Evolutionary conservation across 306 rosid species (phyloP), one percentile per base, ranked within the genome.

Genomic region (Prunus fruticosa): DNA sequence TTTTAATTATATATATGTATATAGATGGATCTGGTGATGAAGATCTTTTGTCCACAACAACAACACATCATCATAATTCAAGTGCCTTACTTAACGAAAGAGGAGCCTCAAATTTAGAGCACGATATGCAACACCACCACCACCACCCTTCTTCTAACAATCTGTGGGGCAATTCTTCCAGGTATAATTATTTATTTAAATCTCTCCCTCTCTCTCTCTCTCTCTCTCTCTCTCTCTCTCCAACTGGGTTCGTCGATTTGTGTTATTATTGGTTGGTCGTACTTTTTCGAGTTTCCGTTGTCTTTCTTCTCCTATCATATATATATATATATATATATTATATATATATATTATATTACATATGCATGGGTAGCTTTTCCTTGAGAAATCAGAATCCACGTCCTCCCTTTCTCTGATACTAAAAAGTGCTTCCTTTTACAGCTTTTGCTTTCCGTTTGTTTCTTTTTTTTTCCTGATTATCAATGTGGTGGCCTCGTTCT

Each of bases 11-110:
- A 6, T 75, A 6, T 18, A 65, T 51, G 64, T 16, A 43, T 7
- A 77, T 81, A 89, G 97, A 93, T 81, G 98, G 88, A 50, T 84
- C 88, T 43, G 90, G 89, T 68, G 98, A 91, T 76, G 98, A 89
- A 78, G 93, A 89, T 81, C 85, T 86, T 81, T 79, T 86, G 85
- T 78, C 88, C 72, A 74, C 87, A 73, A 72, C 90, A 77, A 76
- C 84, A 68, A 71, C 84, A 13, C 65, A 63, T 51, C 68, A 71
- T 80, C 91, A 85, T 67, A 87, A 82, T 74, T 72, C 76, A 15
- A 83, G 78, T 74, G 77, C 82, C 78, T 74, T 86, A 52, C 72
- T 82, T 19, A 83, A 82, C 78, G 87, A 82, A 49, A 85, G 87
- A 80, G 86, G 85, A 46, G 60, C 71, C 32, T 64, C 79, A 68